Evolutionary conservation across 768 basidiomycete genomes (phyloP).

Genomic region (Lentinula detonsa): DNA sequence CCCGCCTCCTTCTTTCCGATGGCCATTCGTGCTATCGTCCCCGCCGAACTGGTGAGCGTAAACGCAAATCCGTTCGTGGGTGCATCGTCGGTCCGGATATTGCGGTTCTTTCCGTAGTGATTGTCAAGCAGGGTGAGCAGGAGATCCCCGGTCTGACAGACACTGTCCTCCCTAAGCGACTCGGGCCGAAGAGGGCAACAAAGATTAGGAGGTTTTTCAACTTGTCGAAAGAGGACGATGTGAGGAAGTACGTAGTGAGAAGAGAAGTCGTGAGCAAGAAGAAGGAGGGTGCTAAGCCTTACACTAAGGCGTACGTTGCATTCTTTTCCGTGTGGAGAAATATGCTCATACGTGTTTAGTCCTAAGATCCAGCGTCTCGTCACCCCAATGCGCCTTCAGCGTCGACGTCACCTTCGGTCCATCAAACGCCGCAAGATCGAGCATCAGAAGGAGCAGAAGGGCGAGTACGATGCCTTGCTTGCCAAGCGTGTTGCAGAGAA

Average conservation of each 20-base stretch:
- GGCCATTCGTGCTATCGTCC: constrained; percentile 97
- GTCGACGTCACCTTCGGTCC: constrained; percentile 86
- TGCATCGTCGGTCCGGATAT: constrained; percentile 98
- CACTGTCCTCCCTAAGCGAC: constrained; percentile 85
- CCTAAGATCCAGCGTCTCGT: constrained; percentile 98
- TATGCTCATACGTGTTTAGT: constrained; percentile 27
- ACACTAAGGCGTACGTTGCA: constrained; percentile 86
- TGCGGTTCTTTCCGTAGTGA: constrained; percentile 86
- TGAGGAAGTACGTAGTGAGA: constrained; percentile 94
- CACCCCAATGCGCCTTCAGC: constrained; percentile 92
- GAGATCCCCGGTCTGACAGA: constrained; percentile 93
- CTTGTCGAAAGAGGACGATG: constrained; percentile 96
- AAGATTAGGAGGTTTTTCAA: constrained; percentile 99
- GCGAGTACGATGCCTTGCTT: constrained; percentile 86
- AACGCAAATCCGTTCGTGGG: constrained; percentile 97
- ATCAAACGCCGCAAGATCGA: constrained; percentile 86
- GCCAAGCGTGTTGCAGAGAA: constrained; percentile 90
- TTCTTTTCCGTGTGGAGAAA: background rate
- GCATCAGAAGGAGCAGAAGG: constrained; percentile 91
- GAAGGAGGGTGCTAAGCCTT: constrained; percentile 89
- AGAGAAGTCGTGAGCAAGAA: constrained; percentile 85
- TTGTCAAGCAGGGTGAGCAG: constrained; percentile 92
- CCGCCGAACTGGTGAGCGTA: constrained; percentile 91
- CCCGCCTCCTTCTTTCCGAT: constrained; percentile 87
- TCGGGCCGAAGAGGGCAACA: constrained; percentile 95